Conservation (phyloP, 2,329 filamentous ascomycete species). For the Calonectria fujianensis region DNA sequence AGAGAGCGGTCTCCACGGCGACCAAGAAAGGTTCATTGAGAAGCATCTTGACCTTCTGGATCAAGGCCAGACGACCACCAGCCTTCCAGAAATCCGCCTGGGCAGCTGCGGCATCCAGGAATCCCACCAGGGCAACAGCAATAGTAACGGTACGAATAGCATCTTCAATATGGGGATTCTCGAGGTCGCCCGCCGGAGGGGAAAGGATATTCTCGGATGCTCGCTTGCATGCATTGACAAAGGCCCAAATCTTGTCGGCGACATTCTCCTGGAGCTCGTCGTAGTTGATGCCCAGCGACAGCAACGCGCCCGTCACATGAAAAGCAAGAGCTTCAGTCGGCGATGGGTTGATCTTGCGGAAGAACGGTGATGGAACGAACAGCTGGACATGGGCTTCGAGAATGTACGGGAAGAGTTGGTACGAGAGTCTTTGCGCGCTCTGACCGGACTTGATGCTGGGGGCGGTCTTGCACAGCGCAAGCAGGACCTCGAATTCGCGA, state of each 20-base stretch:
- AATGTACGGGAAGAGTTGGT: constrained; percentile 88
- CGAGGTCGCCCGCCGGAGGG: constrained; percentile 73
- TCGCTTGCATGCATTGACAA: constrained; percentile 81
- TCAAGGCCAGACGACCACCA: constrained; percentile 82
- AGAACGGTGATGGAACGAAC: constrained; percentile 87
- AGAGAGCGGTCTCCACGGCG: constrained; percentile 91
- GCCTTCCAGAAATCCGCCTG: constrained; percentile 88
- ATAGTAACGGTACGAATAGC: constrained; percentile 83
- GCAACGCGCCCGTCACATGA: constrained; percentile 85
- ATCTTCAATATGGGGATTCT: constrained; percentile 78
- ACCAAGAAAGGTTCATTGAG: constrained; percentile 91
- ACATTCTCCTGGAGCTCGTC: constrained; percentile 80
- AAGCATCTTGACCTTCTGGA: constrained; percentile 82
- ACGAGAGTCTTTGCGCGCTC: constrained; percentile 85
- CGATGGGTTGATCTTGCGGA: constrained; percentile 88
- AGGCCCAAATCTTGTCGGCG: constrained; percentile 80
- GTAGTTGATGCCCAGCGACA: constrained; percentile 87
- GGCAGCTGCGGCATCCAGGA: constrained; percentile 87
- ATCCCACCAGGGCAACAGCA: constrained; percentile 90
- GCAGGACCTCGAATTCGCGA: constrained; percentile 92
- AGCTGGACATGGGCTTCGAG: constrained; percentile 88
- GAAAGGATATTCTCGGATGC: constrained; percentile 74
- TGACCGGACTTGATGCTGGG: constrained; percentile 81
- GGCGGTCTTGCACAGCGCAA: constrained; percentile 93
- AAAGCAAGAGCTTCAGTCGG: constrained; percentile 90